Evolutionary conservation across 345 rosid genomes (phyloP), one percentile per base, ranked within the genome.

Genomic region (Firmiana major): DNA sequence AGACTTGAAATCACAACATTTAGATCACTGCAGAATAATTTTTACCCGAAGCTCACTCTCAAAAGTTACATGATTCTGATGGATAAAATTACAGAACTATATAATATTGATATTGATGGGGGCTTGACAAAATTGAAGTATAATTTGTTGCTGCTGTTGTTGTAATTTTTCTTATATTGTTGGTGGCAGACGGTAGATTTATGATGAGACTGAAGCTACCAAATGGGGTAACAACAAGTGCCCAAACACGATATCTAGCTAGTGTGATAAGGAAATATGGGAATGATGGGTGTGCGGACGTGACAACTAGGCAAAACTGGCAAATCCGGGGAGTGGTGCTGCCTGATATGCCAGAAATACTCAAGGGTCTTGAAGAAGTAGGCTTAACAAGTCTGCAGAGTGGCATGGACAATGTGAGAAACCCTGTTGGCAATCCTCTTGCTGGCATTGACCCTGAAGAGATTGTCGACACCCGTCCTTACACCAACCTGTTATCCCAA

Each of bases 191-290:
- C 85, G 99, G 98, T 22, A 86, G 97, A 80, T 95, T 95, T 83
- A 95, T 95, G 99, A 95, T 95, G 97, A 90, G 99, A 81, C 66
- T 93, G 74, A 95, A 95, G 88, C 86, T 93, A 54, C 99, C 99
- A 62, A 93, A 95, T 81, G 99, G 99, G 34, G 96, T 95, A 24
- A 95, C 99, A 15, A 95, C 97, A 6, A 92, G 97, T 55, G 94
- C 81, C 17, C 99, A 95, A 71, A 92, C 98, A 13, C 82, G 94
- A 59, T 95, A 90, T 81, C 67, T 95, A 45, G 98, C 96, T 0
- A 93, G 94, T 75, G 97, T 92, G 81, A 93, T 95, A 12, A 90
- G 86, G 76, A 95, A 92, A 77, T 92, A 93, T 40, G 97, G 98
- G 9, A 83, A 88, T 78, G 97, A 95, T 22, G 99, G 99, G 2